These are phyloP conservation scores for Dissophora ornata DNA, from an alignment of 192 early-diverging fungal species.

Conservation along the genomic window DNA sequence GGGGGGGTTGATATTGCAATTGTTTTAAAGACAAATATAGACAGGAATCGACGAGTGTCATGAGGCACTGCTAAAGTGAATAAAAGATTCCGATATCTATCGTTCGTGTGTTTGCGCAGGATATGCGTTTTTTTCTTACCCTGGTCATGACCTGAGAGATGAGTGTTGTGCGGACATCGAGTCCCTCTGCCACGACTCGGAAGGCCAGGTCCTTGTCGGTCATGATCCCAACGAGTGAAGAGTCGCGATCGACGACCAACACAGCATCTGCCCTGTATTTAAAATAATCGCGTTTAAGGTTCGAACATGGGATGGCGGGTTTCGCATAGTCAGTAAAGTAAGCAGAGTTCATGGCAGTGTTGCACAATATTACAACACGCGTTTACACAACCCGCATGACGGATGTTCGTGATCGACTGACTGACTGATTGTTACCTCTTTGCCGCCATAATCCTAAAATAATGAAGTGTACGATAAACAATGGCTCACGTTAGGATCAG, in stretches of 20 bases:
- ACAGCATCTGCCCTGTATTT: constrained; percentile 42
- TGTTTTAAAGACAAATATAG: not conserved
- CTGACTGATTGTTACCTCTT: constrained; percentile 50
- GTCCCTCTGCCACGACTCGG: constrained; percentile 82
- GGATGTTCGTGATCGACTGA: too few species aligned
- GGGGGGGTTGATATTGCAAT: too few species aligned
- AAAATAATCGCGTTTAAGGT: too few species aligned
- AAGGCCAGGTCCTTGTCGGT: constrained; percentile 93
- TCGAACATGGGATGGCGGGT: too few species aligned
- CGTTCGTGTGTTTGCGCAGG: too few species aligned
- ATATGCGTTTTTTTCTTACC: constrained; percentile 33
- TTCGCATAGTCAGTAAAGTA: too few species aligned
- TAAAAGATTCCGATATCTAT: too few species aligned
- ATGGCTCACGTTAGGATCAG: not conserved
- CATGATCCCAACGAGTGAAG: constrained; percentile 79
- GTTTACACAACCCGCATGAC: too few species aligned
- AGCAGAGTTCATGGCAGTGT: too few species aligned
- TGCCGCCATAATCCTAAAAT: constrained; percentile 47
- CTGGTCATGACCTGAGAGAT: constrained; percentile 83
- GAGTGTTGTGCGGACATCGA: constrained; percentile 65
- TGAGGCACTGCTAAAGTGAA: too few species aligned
- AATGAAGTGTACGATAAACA: not conserved
- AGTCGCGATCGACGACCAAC: constrained; percentile 37
- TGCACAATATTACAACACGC: too few species aligned
- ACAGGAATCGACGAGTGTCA: too few species aligned